Base-by-base conservation (phyloP, 345 rosid species). In the Euphorbia lathyris region DNA sequence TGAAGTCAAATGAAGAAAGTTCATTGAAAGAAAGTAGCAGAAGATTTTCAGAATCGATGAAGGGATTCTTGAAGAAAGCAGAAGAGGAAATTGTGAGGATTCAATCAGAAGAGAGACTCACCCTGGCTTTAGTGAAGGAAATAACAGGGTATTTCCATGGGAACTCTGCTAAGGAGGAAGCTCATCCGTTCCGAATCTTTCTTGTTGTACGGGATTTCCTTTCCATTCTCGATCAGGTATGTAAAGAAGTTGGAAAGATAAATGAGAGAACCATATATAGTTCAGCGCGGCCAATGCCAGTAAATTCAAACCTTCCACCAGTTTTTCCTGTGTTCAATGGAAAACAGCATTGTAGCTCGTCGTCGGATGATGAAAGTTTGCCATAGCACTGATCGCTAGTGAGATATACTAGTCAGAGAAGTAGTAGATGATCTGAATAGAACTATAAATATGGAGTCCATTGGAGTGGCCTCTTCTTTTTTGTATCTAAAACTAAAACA, bases 71-170 rank as follows among this genome's bases (percentile, higher is more conserved):
- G 83, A 79, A 66, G 65, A 88, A 73, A 74, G 98, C 88, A 0
- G 92, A 86, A 78, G 85, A 82, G 67, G 96, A 90, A 63, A 90
- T 92, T 66, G 68, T 48, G 59, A 71, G 65, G 73, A 78, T 92
- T 68, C 86, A 88, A 72, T 76, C 83, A 7, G 85, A 77, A 25
- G 93, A 81, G 65, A 63, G 51, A 22, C 80, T 29, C 22, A 82
- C 86, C 3, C 66, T 86, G 60, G 69, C 84, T n/a, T 69, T 73
- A 77, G 93, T 90, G 58, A 84, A 83, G 80, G 96, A 90, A 78
- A 78, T 90, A 69, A 92, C 99, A 0, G 93, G 83, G 78, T 96
- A 95, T 75, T 90, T 92, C 89, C 98, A 96, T 50, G 97, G 97
- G 27, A 84, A 96, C 59, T 88, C 91, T 0, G 80, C 78, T 0